These are phyloP conservation scores for Geotrichum bryndzae DNA, from an alignment of 1,139 yeast species.

Conservation along the genomic window DNA sequence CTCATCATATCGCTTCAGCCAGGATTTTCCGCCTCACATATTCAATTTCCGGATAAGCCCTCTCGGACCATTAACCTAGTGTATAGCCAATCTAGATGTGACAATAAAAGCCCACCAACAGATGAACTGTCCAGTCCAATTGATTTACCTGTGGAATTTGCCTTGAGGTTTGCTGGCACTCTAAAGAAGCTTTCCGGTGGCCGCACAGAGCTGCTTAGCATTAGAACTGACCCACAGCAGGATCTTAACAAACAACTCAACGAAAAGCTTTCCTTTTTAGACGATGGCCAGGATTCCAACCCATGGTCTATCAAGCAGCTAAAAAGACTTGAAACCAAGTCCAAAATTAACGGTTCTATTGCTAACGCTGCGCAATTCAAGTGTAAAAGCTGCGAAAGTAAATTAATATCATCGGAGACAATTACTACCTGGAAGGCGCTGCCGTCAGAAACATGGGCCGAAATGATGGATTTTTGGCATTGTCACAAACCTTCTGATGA, in stretches of 20 bases:
- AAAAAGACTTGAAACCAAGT: background rate
- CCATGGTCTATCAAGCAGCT: constrained; percentile 12
- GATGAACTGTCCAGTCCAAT: background rate
- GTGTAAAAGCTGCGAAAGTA: constrained; percentile 1
- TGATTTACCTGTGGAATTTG: constrained; percentile 9
- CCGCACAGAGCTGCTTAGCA: constrained; percentile 4
- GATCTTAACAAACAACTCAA: background rate
- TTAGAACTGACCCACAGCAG: background rate
- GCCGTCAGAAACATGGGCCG: constrained; percentile 94
- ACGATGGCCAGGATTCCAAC: constrained; percentile 3
- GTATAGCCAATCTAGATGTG: background rate
- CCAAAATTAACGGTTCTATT: background rate
- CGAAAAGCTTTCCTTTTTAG: constrained; percentile 6
- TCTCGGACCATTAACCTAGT: background rate
- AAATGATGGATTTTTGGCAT: constrained; percentile 97
- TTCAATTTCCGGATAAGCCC: constrained; percentile 3
- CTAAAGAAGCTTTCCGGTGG: background rate
- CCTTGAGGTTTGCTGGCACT: background rate
- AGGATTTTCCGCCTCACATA: constrained; percentile 12
- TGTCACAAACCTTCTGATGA: constrained; percentile 74
- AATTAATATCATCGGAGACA: background rate
- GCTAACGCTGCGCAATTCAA: background rate
- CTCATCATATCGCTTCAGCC: constrained; percentile 25
- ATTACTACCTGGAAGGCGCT: constrained; percentile 43
- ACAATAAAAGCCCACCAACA: background rate